phyloP scores from a whole-genome alignment of 495 filamentous ascomycete genomes.

The Neurospora sp. region DNA sequence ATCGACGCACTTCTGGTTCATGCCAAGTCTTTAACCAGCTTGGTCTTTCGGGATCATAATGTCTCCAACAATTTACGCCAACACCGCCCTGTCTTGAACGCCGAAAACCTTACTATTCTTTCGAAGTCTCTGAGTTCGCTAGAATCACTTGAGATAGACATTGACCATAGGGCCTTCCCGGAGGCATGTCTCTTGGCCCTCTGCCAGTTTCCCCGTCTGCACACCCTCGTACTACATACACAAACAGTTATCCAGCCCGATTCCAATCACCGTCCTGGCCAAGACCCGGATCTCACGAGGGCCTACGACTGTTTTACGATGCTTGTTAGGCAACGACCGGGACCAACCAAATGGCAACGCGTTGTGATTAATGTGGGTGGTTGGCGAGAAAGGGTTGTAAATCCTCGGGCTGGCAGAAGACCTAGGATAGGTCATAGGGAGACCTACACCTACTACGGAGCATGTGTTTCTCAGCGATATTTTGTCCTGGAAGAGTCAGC shows the following conservation, averaged over 20 bases:
- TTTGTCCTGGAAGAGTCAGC: neutral
- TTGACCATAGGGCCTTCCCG: neutral
- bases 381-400: neutral
- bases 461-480: neutral
- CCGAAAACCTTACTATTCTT: neutral
- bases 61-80: neutral
- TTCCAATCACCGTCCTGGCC: neutral
- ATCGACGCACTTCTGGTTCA: constrained; percentile 2
- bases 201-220: neutral
- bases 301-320: neutral
- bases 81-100: neutral
- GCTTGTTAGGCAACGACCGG: neutral
- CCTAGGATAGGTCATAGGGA: neutral
- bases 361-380: neutral
- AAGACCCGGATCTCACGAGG: neutral
- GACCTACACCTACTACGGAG: neutral
- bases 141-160: neutral
- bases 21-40: neutral
- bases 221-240: neutral
- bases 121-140: neutral
- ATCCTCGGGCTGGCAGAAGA: neutral
- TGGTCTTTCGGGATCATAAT: neutral
- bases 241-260: neutral
- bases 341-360: neutral
- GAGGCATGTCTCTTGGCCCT: neutral